Base-by-base conservation (phyloP, 495 filamentous ascomycete species). In the Jackrogersella minutella region DNA sequence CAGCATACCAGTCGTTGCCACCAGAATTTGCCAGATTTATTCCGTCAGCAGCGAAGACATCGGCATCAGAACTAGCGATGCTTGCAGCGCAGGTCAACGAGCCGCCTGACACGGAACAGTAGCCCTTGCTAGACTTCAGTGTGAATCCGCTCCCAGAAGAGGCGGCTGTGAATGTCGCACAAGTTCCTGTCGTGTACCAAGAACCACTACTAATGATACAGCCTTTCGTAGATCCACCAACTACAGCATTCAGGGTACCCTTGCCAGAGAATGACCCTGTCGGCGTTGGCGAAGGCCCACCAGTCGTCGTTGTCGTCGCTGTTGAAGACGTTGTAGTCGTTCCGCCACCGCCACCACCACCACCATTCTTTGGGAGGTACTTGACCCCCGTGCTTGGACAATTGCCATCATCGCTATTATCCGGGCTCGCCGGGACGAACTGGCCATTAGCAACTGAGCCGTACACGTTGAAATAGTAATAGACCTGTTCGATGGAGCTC, bases 391-490 rank as follows among this genome's bases (percentile, higher is more conserved):
- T 68, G 26, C 56, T 43, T 1, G 71, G 71, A 39, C 73, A 75
- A 16, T 56, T 67, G 22, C 57, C 66, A 8, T 53, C 58, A 28
- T 59, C 66, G 5, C 57, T 43, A n/a, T 62, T 70, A 19, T 72
- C 66, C 8, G 71, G 71, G 19, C 50, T 55, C 11, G 69, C 43
- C 9, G 90, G 74, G 28, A 90, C 79, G 74, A 93, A 94, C 31
- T 83, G 73, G 13, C 91, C 92, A 2, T 80, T 87, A 69, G 90
- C 88, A 14, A 93, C 76, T 36, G 82, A 86, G 21, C 92, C 92
- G 33, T 82, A 80, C 11, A 93, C 85, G 64, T 93, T 88, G 78
- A 87, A 94, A 69, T 87, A 84, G 73, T 95, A 95, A 86, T 89
- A 93, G 17, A 91, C 83, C 74, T 94, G 86, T 61, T 91, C 86